Evolutionary conservation across 129 eudicot species (phyloP).

Genomic region (Smallanthus sonchifolius): DNA sequence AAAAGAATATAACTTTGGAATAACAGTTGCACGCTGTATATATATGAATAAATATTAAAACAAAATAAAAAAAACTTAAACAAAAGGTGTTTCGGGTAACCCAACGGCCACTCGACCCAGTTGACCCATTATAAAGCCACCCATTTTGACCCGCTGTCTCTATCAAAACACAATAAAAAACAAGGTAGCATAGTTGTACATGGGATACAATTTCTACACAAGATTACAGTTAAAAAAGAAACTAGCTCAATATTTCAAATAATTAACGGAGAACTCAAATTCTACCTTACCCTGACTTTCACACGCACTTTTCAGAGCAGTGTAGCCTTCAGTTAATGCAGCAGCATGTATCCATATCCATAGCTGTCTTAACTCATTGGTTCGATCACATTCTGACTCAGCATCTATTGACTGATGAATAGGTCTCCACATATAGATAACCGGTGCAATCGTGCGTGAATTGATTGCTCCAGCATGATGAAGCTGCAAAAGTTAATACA

Average conservation of each 20-base stretch:
- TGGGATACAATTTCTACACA: background rate
- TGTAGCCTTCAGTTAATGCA: slow-evolving; percentile 63
- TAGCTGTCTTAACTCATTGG: slow-evolving; percentile 39
- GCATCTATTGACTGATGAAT: slow-evolving; percentile 17
- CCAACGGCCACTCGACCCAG: background rate
- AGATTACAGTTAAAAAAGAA: background rate
- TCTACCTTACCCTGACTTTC: slow-evolving; percentile 66
- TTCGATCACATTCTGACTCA: slow-evolving; percentile 16
- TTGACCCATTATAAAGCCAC: background rate
- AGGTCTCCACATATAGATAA: slow-evolving; percentile 83
- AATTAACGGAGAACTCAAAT: background rate
- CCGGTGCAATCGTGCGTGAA: slow-evolving; percentile 60
- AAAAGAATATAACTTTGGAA: background rate
- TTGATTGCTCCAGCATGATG: slow-evolving; percentile 42
- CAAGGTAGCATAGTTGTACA: background rate
- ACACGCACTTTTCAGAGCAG: slow-evolving; percentile 55
- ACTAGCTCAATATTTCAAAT: background rate
- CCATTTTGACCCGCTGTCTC: background rate
- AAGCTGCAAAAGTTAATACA: slow-evolving; percentile 50
- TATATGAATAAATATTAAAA: background rate
- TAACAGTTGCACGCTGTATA: background rate
- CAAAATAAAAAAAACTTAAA: too few species aligned
- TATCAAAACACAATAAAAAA: background rate
- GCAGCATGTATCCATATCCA: slow-evolving; percentile 99
- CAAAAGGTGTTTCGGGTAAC: background rate